These are phyloP conservation scores for Metschnikowia reukaufii DNA, from an alignment of 805 yeast species.

Conservation along the genomic window DNA sequence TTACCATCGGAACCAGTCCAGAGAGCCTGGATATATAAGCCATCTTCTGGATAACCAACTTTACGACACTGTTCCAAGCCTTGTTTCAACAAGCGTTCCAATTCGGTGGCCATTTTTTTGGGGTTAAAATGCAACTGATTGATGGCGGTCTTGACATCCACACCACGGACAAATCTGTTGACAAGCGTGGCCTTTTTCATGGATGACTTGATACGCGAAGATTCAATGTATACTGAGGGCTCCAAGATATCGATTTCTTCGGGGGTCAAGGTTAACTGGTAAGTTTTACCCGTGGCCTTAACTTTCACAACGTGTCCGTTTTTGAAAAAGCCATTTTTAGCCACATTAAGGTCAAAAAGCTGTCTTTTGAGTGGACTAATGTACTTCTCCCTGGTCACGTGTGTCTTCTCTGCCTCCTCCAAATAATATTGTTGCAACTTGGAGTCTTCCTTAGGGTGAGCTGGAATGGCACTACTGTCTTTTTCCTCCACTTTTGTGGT, in stretches of 20 bases:
- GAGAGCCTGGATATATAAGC: constrained; percentile 70
- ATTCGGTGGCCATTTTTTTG: constrained; percentile 75
- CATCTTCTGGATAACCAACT: constrained; percentile 58
- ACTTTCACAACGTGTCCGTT: constrained; percentile 50
- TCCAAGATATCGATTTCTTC: constrained; percentile 77
- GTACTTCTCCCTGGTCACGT: constrained; percentile 50
- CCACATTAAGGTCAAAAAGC: constrained; percentile 62
- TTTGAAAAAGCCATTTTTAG: constrained; percentile 65
- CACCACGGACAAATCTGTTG: constrained; percentile 70
- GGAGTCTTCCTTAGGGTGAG: constrained; percentile 32
- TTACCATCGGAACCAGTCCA: constrained; percentile 93
- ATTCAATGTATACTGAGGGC: constrained; percentile 81
- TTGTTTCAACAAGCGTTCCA: constrained; percentile 69
- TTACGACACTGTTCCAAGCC: constrained; percentile 70
- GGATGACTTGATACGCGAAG: constrained; percentile 82
- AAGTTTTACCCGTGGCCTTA: constrained; percentile 45
- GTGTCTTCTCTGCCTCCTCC: constrained; percentile 46
- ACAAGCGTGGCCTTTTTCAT: constrained; percentile 84
- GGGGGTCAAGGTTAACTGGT: constrained; percentile 55
- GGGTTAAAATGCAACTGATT: constrained; percentile 88
- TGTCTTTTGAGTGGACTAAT: constrained; percentile 70
- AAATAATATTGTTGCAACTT: constrained; percentile 50
- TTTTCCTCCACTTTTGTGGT: constrained; percentile 8
- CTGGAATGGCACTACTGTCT: constrained; percentile 8
- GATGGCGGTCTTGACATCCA: constrained; percentile 74